Evolutionary conservation across 352 stramenopile species (phyloP).

Genomic region (Plasmopara muralis): DNA sequence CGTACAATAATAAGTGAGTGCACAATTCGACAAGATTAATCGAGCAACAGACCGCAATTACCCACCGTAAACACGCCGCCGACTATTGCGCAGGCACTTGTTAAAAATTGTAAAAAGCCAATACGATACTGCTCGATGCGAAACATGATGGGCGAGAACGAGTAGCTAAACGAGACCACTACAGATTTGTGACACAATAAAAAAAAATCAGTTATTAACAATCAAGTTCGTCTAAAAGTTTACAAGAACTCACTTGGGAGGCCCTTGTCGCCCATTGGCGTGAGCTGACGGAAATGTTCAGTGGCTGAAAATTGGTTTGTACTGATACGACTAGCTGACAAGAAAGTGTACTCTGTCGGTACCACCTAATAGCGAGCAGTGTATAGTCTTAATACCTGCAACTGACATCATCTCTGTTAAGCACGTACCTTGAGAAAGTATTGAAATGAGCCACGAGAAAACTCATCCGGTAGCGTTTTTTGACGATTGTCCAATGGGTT

Average conservation of each 20-base stretch:
- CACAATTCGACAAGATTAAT: too few species aligned
- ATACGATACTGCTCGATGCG: conserved; percentile 91
- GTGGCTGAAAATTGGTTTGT: conserved; percentile 99
- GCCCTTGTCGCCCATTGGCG: conserved; percentile 81
- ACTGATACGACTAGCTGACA: conserved; percentile 81
- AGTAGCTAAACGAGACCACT: conserved; percentile 96
- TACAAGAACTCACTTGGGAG: conserved; percentile 47
- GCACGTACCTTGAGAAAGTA: conserved; percentile 74
- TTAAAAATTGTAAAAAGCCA: conserved; percentile 88
- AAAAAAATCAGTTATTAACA: not conserved
- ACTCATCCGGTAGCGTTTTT: conserved; percentile 43
- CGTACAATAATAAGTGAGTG: conserved; percentile 6
- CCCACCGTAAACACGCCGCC: conserved; percentile 87
- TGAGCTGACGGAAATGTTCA: conserved; percentile 89
- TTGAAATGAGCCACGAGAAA: conserved; percentile 62
- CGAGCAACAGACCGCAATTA: conserved; percentile 5
- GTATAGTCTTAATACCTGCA: too few species aligned
- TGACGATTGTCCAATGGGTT: conserved; percentile 66
- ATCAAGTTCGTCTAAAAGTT: not conserved
- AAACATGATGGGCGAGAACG: conserved; percentile 95
- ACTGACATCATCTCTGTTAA: not conserved
- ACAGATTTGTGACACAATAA: conserved; percentile 20
- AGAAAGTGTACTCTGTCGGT: conserved; percentile 90
- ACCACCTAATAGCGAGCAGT: conserved; percentile 73
- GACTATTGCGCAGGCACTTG: conserved; percentile 88